These are phyloP conservation scores for Amanita exitialis DNA, from an alignment of 768 basidiomycete genomes.

Conservation along the genomic window DNA sequence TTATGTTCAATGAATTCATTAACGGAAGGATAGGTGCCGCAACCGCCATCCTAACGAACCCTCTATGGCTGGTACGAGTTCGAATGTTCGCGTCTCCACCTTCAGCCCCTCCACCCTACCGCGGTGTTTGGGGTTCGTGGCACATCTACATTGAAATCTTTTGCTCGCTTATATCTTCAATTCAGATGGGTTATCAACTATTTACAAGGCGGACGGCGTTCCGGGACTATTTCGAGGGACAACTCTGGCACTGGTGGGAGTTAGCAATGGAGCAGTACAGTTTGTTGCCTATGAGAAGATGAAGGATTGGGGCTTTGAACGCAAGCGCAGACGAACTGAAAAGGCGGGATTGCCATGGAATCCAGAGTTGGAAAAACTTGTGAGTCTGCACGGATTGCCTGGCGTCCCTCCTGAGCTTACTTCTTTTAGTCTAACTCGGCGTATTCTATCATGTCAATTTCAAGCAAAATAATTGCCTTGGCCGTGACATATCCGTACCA, in stretches of 20 bases:
- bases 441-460: slow-evolving; percentile 88
- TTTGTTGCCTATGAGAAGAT: slow-evolving; percentile 96
- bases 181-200: slow-evolving; percentile 57
- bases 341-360: slow-evolving; percentile 56
- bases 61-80: slow-evolving; percentile 96
- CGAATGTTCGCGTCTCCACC: slow-evolving; percentile 84
- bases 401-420: neutral
- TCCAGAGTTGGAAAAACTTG: slow-evolving; percentile 76
- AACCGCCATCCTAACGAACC: slow-evolving; percentile 92
- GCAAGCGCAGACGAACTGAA: slow-evolving; percentile 55
- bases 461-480: slow-evolving; percentile 81
- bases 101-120: slow-evolving; percentile 64
- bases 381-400: slow-evolving; percentile 27
- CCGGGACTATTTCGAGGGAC: slow-evolving; percentile 84
- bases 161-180: neutral
- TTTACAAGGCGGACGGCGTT: slow-evolving; percentile 66
- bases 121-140: slow-evolving; percentile 63
- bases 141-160: neutral
- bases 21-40: slow-evolving; percentile 58
- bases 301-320: slow-evolving; percentile 82
- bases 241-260: slow-evolving; percentile 79
- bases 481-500: slow-evolving; percentile 93
- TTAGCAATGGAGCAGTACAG: slow-evolving; percentile 90
- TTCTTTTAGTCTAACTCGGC: slow-evolving; percentile 68
- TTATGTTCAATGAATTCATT: neutral